Conservation (phyloP, 106 monocot species). For the Dendrobium officinale region DNA sequence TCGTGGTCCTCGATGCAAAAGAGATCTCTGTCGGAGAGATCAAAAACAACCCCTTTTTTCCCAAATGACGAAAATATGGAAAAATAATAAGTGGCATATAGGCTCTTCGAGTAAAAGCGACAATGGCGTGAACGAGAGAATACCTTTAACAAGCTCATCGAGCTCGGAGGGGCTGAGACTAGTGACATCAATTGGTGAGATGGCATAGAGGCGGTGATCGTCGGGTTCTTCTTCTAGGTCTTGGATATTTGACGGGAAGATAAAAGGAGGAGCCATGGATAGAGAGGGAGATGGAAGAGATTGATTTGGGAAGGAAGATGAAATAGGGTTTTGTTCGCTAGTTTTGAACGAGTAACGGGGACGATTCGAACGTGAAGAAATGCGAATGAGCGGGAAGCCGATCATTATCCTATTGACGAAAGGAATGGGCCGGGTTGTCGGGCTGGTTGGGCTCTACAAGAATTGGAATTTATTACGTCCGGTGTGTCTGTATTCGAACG, state of each 20-base stretch:
- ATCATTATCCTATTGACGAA: too few relatives aligned
- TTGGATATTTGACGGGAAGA: constrained; percentile 56
- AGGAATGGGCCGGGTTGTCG: too few relatives aligned
- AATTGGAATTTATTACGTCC: too few relatives aligned
- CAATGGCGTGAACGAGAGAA: not conserved
- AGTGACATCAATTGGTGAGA: constrained; percentile 26
- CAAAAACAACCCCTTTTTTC: constrained; percentile 58
- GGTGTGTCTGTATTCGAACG: too few relatives aligned
- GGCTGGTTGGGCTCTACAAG: too few relatives aligned
- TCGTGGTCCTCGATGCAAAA: constrained; percentile 88
- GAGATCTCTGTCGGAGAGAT: constrained; percentile 83
- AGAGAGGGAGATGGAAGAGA: not conserved
- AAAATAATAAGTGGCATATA: not conserved
- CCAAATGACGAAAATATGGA: not conserved
- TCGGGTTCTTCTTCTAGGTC: constrained; percentile 46
- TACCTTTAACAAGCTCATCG: constrained; percentile 86
- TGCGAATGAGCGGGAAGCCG: not conserved
- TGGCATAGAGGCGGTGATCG: constrained; percentile 35
- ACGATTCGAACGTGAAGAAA: not conserved
- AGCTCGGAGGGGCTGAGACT: constrained; percentile 55
- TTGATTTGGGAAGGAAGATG: not conserved
- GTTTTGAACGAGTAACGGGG: not conserved
- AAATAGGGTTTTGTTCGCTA: not conserved
- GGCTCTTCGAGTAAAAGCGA: not conserved
- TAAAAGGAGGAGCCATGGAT: constrained; percentile 57